A percentile compares a stretch with the other conserved stretches of the same genome.
These are phyloP conservation scores for Torulaspora delbrueckii DNA, from an alignment of 805 yeast species.

Conservation along the genomic window DNA sequence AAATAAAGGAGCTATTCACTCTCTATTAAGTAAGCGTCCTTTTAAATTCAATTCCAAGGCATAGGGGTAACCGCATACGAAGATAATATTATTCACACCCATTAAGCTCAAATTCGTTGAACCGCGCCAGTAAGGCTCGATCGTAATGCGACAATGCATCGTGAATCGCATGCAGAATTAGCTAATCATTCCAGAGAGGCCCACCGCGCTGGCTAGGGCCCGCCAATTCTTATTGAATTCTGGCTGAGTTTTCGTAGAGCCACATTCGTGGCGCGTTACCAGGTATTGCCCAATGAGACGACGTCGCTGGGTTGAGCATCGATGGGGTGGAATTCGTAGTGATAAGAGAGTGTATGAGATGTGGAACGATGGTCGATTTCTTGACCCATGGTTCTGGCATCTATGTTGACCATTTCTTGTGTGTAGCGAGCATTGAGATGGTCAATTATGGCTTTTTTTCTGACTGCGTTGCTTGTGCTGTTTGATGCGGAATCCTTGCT, in stretches of 20 bases:
- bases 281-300: slow-evolving; percentile 25
- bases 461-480: background rate
- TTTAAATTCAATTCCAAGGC: background rate
- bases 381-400: slow-evolving; percentile 11
- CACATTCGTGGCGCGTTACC: slow-evolving; percentile 17
- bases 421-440: slow-evolving; percentile 14
- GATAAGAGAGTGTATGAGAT: slow-evolving; percentile 6
- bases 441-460: slow-evolving; percentile 17
- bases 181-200: background rate
- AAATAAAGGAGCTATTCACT: background rate
- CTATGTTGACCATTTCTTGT: slow-evolving; percentile 10
- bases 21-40: background rate
- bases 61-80: slow-evolving; percentile 1
- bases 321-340: slow-evolving; percentile 22
- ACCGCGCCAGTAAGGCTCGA: background rate
- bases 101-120: background rate
- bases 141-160: background rate
- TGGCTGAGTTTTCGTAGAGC: background rate
- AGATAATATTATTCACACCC: background rate
- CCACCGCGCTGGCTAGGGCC: background rate
- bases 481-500: slow-evolving; percentile 37
- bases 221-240: background rate
- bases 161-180: background rate
- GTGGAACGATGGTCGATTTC: slow-evolving; percentile 1
- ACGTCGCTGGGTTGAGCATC: slow-evolving; percentile 16